Base-by-base conservation (phyloP, 345 rosid species). In the Gossypium rotundifolium region DNA sequence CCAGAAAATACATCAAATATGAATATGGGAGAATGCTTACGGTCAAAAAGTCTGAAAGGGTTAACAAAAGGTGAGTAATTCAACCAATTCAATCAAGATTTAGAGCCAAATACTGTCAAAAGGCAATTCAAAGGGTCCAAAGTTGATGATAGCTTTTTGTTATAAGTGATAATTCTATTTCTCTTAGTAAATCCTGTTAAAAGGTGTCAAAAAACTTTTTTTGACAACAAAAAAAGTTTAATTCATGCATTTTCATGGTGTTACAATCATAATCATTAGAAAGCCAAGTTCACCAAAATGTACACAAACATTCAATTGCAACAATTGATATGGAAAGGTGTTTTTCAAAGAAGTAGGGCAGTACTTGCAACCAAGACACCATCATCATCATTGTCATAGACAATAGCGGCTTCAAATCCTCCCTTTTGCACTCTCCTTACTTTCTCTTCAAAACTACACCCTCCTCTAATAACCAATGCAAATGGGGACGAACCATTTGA, bases 391-490 rank as follows among this genome's bases (percentile, higher is more conserved):
- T 79, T 76, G 79, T 95, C 86, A 55, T 86, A 86, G 45, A 93
- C 87, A 80, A 95, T 82, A 23, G 89, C 98, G 69, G 94, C 93
- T 80, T 83, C 82, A 68, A 88, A 95, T 22, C 98, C 92, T 9
- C 97, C 97, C 81, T 75, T 84, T 62, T 95, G 99, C 1, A 89
- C 99, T 55, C 79, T 86, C 79, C 97, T 87, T 38, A 91, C 94
- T 89, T 95, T 95, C 6, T 93, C 92, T 58, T 95, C 98, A 33
- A 95, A 95, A 81, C 92, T 85, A 75, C 99, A 95, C 3, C 87
- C 90, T 74, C 96, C 99, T 85, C 99, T 87, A 58, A 88, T 67
- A 55, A 91, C 84, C 82, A 95, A 78, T 61, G 85, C 91, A 64
- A 90, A 93, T 9, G 83, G 79, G 3, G 91, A 86, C 76, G 83